A percentile compares a stretch with the other conserved stretches of the same genome.
Conservation (phyloP, 306 rosid species). For the Quercus engelmannii region DNA sequence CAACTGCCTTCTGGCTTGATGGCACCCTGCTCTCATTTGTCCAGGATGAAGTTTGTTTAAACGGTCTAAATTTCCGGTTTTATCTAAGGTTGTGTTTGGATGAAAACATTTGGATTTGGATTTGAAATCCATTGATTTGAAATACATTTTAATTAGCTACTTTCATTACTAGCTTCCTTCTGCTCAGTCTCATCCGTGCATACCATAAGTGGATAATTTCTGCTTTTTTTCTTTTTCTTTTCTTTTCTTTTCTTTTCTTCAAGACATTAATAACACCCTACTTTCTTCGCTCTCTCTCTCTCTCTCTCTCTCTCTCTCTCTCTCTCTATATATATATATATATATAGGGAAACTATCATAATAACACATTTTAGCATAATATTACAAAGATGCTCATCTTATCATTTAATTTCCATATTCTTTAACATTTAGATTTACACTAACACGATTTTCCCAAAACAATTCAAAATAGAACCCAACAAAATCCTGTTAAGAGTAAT, state of each 20-base stretch:
- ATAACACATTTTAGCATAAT: not conserved
- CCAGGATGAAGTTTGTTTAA: not conserved
- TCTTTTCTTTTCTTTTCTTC: too few species aligned
- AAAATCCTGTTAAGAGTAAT: not conserved
- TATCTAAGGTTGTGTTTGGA: not conserved
- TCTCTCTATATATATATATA: too few species aligned
- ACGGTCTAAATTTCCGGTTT: not conserved
- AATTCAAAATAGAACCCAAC: not conserved
- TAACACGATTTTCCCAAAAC: not conserved
- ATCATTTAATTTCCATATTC: slow-evolving; percentile 1
- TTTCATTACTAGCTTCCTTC: not conserved
- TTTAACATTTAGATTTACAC: slow-evolving; percentile 13
- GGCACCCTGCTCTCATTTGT: too few species aligned
- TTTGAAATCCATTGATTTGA: too few species aligned
- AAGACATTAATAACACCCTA: too few species aligned
- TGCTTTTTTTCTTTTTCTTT: too few species aligned
- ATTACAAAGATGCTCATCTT: not conserved
- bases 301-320: too few species aligned
- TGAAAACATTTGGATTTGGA: too few species aligned
- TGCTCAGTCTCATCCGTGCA: not conserved
- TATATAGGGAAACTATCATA: too few species aligned
- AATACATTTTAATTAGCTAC: not conserved
- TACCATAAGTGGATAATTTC: not conserved
- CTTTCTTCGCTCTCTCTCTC: not conserved
- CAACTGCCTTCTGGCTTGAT: too few species aligned